Base-by-base conservation (phyloP, 2,329 filamentous ascomycete species). In the Fusarium guadeloupense region DNA sequence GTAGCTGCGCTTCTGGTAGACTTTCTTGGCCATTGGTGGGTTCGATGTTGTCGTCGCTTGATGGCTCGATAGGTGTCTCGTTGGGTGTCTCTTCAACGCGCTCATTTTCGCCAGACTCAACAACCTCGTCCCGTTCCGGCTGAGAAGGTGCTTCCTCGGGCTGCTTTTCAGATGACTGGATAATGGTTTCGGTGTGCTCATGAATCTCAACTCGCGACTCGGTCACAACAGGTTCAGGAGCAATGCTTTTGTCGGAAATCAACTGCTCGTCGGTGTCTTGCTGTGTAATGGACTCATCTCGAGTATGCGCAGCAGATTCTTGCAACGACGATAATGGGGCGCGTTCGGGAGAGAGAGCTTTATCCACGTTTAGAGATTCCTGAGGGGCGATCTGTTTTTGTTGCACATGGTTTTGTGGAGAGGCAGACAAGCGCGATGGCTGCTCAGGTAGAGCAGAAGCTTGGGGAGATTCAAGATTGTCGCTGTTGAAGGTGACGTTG, bases 141-240 rank as follows among this genome's bases (percentile, higher is more conserved):
- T 47, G 44, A 13, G 45, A 38, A 7, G 34, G 9, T 1, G 17
- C 9, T 31, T 38, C 41, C 10, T 62, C 51, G 5, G 50, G 35
- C 19, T 62, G 35, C 6, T 54, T 64, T 33, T 64, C 61, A 8
- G 60, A 64, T 5, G 61, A 64, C n/a, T 64, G 60, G n/a, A 64
- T 31, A 16, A 64, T 46, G 10, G 56, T 64, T 25, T 64, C 61
- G 6, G 30, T 49, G n/a, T 62, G 40, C 26, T 62, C 47, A 25
- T 54, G 31, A 23, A 58, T 48, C 35, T 64, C 51, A 28, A 62
- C 28, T 25, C 56, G 61, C 17, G 39, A 43, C 31, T 50, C 50
- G 20, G 33, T 48, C 5, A 46, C 30, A 4, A 13, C 21, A 3
- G 43, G 41, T 7, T 33, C 53, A 5, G 17, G 16, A 25, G 26